Percentiles rank a stretch among this genome's conserved stretches.
These are phyloP conservation scores for Talaromyces funiculosus DNA, from an alignment of 2,329 filamentous ascomycete species.

Conservation along the genomic window DNA sequence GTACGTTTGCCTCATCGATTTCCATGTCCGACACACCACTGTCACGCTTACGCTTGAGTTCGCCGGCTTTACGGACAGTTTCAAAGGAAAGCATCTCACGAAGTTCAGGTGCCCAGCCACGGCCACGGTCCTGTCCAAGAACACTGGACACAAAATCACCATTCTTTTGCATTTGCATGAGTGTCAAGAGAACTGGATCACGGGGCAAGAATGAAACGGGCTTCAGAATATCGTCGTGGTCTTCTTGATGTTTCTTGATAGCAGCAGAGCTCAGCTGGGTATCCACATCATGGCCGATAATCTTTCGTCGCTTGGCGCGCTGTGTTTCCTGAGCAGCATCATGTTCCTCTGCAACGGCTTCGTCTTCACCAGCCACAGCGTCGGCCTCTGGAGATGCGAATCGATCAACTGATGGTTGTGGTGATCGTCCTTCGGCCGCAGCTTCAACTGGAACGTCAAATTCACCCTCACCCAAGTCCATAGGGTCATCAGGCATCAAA, in stretches of 20 bases:
- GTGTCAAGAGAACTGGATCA: slow-evolving; percentile 76
- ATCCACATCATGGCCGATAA: slow-evolving; percentile 73
- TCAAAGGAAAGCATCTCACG: slow-evolving; percentile 88
- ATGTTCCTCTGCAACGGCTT: slow-evolving; percentile 42
- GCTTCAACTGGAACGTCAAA: slow-evolving; percentile 45
- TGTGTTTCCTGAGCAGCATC: slow-evolving; percentile 59
- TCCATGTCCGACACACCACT: slow-evolving; percentile 78
- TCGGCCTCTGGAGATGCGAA: slow-evolving; percentile 65
- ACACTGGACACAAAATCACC: slow-evolving; percentile 86
- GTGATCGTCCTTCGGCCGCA: slow-evolving; percentile 36
- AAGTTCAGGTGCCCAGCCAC: slow-evolving; percentile 85
- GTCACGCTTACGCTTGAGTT: slow-evolving; percentile 90
- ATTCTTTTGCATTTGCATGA: slow-evolving; percentile 87
- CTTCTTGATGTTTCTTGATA: slow-evolving; percentile 80
- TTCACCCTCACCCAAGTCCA: slow-evolving; percentile 50
- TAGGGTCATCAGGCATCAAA: slow-evolving; percentile 51
- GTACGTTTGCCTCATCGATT: slow-evolving; percentile 62
- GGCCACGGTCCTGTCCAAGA: slow-evolving; percentile 71
- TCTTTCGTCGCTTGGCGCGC: slow-evolving; percentile 71
- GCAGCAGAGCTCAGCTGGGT: slow-evolving; percentile 70
- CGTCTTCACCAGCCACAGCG: slow-evolving; percentile 54
- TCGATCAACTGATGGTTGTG: slow-evolving; percentile 63
- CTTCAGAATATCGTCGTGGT: slow-evolving; percentile 80
- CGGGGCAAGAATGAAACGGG: slow-evolving; percentile 76
- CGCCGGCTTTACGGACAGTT: slow-evolving; percentile 66